Conservation (phyloP, 1,284 basidiomycete genomes). For the Ustilago cynodontis region DNA sequence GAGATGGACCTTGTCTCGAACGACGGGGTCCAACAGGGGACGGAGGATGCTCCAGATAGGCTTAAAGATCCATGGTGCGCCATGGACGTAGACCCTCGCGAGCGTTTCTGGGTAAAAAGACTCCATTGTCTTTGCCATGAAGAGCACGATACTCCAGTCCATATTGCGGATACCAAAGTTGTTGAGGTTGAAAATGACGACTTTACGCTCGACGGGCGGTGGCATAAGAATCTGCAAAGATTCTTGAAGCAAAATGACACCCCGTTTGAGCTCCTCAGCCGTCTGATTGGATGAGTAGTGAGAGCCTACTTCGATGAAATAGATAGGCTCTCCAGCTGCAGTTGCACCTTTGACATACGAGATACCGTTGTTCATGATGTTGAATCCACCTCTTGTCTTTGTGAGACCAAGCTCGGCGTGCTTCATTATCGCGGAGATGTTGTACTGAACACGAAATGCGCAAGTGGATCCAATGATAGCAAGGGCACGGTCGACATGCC, state of each 20-base stretch:
- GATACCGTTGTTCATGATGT: constrained; percentile 62
- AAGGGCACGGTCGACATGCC: constrained; percentile 61
- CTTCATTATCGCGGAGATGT: constrained; percentile 54
- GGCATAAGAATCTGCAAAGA: constrained; percentile 58
- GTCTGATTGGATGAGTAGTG: constrained; percentile 65
- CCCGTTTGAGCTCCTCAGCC: constrained; percentile 61
- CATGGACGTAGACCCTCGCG: constrained; percentile 62
- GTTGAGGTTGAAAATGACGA: constrained; percentile 67
- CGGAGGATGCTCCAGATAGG: constrained; percentile 65
- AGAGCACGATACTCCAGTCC: constrained; percentile 65
- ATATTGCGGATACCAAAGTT: constrained; percentile 66
- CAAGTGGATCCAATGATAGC: constrained; percentile 61
- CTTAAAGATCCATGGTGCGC: constrained; percentile 67
- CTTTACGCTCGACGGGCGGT: constrained; percentile 62
- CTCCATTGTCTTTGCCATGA: constrained; percentile 67
- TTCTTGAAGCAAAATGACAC: constrained; percentile 61
- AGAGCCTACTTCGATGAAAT: constrained; percentile 63
- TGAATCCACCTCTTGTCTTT: constrained; percentile 58
- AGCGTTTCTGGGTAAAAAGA: constrained; percentile 63
- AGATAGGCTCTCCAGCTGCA: constrained; percentile 58
- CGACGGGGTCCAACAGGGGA: constrained; percentile 64
- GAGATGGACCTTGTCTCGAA: constrained; percentile 63
- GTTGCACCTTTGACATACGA: constrained; percentile 60
- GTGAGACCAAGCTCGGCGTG: constrained; percentile 54
- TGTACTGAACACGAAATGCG: constrained; percentile 50